phyloP scores from a whole-genome alignment of 139 green algal genomes.

The Volvox reticuliferus region DNA sequence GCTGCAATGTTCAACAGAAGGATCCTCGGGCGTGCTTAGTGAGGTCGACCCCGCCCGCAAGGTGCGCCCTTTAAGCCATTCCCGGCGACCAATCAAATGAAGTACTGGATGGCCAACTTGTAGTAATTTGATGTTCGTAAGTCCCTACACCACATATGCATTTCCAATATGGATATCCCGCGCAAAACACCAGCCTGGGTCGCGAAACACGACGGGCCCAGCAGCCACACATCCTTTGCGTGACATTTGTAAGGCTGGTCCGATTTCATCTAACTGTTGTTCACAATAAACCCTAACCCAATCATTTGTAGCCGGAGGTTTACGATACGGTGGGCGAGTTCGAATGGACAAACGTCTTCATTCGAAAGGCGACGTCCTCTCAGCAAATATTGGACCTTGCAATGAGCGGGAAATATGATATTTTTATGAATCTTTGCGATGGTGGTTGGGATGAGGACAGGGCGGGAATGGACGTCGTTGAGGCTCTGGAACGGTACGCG shows the following conservation, averaged over 20 bases:
- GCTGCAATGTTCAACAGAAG: background rate
- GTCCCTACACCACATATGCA: too few relatives aligned
- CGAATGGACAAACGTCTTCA: background rate
- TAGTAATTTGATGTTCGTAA: too few relatives aligned
- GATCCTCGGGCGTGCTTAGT: background rate
- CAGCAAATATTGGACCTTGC: constrained; percentile 17
- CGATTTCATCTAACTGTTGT: background rate
- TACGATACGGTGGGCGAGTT: constrained; percentile 19
- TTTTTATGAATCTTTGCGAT: constrained; percentile 54
- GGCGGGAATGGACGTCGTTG: constrained; percentile 43
- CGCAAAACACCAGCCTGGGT: too few relatives aligned
- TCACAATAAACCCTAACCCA: too few relatives aligned
- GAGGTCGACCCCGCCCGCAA: background rate
- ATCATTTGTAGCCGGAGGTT: background rate
- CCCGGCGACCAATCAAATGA: background rate
- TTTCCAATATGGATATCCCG: too few relatives aligned
- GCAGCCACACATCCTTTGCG: background rate
- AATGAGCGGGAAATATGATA: constrained; percentile 12
- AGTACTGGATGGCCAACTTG: too few relatives aligned
- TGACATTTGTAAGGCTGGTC: background rate
- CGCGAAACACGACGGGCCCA: too few relatives aligned
- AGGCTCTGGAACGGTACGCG: constrained; percentile 39
- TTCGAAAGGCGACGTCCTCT: background rate
- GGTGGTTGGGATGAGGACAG: constrained; percentile 48
- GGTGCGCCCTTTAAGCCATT: background rate